These are phyloP conservation scores for Podospora appendiculata DNA, from an alignment of 495 filamentous ascomycete species.

Conservation along the genomic window DNA sequence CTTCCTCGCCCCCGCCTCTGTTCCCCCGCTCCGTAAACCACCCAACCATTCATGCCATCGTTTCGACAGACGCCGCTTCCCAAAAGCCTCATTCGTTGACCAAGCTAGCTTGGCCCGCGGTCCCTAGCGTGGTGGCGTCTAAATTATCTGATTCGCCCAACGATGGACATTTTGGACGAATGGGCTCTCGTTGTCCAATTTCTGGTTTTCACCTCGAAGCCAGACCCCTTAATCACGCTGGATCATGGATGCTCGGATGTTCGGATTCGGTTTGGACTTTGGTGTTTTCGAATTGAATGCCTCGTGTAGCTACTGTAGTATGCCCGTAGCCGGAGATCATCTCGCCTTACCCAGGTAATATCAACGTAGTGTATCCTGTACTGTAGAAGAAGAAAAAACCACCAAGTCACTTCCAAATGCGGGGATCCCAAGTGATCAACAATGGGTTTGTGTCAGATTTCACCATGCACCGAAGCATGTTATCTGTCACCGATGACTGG, in stretches of 20 bases:
- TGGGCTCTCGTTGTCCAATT: neutral
- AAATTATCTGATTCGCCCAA: slow-evolving; percentile 20
- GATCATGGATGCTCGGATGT: too few species aligned
- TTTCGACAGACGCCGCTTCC: slow-evolving; percentile 12
- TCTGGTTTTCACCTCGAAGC: too few species aligned
- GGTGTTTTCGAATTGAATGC: too few species aligned
- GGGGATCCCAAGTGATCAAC: too few species aligned
- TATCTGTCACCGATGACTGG: neutral
- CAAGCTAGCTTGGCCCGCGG: slow-evolving; percentile 3
- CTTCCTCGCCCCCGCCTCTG: neutral
- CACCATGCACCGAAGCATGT: neutral
- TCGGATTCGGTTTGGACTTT: too few species aligned
- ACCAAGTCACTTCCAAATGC: too few species aligned
- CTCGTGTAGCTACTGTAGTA: too few species aligned
- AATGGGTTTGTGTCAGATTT: neutral
- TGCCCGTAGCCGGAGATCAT: too few species aligned
- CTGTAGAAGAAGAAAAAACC: too few species aligned
- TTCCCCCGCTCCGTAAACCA: slow-evolving; percentile 11
- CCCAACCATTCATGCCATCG: slow-evolving; percentile 13
- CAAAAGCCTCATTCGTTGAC: slow-evolving; percentile 12
- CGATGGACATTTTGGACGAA: slow-evolving; percentile 16
- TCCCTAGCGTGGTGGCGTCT: neutral
- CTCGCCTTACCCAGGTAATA: too few species aligned
- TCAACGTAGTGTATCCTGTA: too few species aligned
- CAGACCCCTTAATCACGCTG: too few species aligned